Conservation (phyloP, 2,329 filamentous ascomycete species). For the Moelleriella libera region DNA sequence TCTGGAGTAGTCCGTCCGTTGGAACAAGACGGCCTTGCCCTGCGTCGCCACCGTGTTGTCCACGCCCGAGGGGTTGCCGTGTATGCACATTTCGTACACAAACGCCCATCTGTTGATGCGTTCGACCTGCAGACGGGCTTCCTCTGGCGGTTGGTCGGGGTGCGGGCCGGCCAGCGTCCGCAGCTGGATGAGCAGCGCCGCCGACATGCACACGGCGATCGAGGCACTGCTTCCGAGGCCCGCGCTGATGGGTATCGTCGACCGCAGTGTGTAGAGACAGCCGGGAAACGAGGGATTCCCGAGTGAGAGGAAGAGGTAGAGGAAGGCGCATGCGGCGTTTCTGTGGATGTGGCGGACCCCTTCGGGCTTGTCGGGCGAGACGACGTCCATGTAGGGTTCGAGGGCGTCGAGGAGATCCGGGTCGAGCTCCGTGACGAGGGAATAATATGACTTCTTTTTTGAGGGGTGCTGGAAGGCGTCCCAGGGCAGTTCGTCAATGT, state of each 20-base stretch:
- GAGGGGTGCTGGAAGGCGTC: slow-evolving; percentile 59
- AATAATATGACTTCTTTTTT: slow-evolving; percentile 94
- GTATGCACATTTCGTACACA: slow-evolving; percentile 92
- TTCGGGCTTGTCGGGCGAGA: slow-evolving; percentile 54
- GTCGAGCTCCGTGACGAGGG: slow-evolving; percentile 73
- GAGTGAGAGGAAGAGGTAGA: slow-evolving; percentile 85
- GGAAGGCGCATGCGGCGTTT: slow-evolving; percentile 68
- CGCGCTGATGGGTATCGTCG: slow-evolving; percentile 83
- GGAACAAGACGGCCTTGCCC: slow-evolving; percentile 88
- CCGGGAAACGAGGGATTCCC: slow-evolving; percentile 66
- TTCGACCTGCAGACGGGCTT: slow-evolving; percentile 82
- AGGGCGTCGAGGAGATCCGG: slow-evolving; percentile 68
- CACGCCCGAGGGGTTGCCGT: slow-evolving; percentile 90
- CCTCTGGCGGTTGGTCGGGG: slow-evolving; percentile 74
- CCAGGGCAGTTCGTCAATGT: slow-evolving; percentile 89
- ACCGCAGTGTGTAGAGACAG: slow-evolving; percentile 80
- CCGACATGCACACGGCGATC: slow-evolving; percentile 76
- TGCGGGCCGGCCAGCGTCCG: slow-evolving; percentile 82
- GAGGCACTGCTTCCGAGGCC: slow-evolving; percentile 91
- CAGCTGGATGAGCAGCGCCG: slow-evolving; percentile 75
- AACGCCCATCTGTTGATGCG: slow-evolving; percentile 97
- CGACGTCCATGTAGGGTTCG: slow-evolving; percentile 58
- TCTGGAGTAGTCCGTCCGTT: slow-evolving; percentile 61
- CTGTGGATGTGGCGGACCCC: slow-evolving; percentile 73
- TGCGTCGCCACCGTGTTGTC: slow-evolving; percentile 93